Evolutionary conservation across 805 yeast species (phyloP), one percentile per base, ranked within the genome.

Genomic region (Barnettozyma sucrosica): DNA sequence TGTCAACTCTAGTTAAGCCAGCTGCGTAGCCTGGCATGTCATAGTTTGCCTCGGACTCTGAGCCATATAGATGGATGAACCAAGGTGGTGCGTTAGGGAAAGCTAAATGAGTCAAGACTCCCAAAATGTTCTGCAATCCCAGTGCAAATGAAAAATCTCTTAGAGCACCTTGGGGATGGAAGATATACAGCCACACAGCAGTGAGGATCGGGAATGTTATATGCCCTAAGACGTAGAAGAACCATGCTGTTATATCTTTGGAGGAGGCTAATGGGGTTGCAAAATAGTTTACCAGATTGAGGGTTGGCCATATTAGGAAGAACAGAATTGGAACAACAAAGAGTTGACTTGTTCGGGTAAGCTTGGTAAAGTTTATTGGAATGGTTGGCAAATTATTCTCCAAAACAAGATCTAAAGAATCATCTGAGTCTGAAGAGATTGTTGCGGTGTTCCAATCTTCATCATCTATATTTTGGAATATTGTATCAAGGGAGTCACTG

Each of bases 71-170:
- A 57, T 77, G 81, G 41, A 80, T 76, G 60, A 81, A 83, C 83
- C 88, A 80, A 3, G 89, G 89, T 1, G 89, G 85, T 1, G 88
- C 85, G 59, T 79, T 81, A 23, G 90, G 90, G 61, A 81, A 69
- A 6, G 72, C 42, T 33, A 83, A 58, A 60, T 82, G 88, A 3
- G 87, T 83, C 34, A 72, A 36, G 0, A 81, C 81, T 21, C 86
- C 85, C 1, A 70, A 63, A 11, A 81, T 70, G 55, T 81, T 83
- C 59, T 81, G 87, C 10, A 70, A 44, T 2, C 89, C 89, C 38
- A 83, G 54, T 0, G 79, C 71, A n/a, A 73, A 55, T 1, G 79
- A 66, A 53, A 80, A 83, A 54, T 71, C 66, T 50, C 74, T 76
- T 11, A 80, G 45, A 0, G 79, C 76, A 0, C 85, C 86, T n/a